phyloP scores from a whole-genome alignment of 2,329 filamentous ascomycete species.

The Pseudogymnoascus verrucosus region DNA sequence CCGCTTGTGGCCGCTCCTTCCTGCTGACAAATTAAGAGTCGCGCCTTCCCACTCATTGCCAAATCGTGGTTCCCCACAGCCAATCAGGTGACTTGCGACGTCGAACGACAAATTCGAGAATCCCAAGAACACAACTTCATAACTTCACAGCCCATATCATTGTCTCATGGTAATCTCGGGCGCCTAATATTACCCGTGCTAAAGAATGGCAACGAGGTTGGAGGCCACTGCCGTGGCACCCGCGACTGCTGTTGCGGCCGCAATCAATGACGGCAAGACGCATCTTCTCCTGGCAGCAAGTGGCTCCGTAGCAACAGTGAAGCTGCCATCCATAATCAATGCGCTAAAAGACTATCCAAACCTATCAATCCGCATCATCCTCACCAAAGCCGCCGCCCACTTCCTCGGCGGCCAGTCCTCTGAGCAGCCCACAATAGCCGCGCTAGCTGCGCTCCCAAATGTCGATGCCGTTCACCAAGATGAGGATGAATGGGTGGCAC shows the following conservation, averaged over 20 bases:
- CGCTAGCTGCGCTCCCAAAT: slow-evolving; percentile 53
- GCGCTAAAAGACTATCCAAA: slow-evolving; percentile 40
- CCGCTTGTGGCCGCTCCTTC: background rate
- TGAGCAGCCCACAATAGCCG: slow-evolving; percentile 65
- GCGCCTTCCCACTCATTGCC: background rate
- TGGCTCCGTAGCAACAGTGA: slow-evolving; percentile 82
- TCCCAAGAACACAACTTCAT: background rate
- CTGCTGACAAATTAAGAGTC: background rate
- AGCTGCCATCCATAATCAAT: slow-evolving; percentile 59
- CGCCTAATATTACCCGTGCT: background rate
- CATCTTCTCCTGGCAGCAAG: slow-evolving; percentile 60
- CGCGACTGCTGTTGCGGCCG: background rate
- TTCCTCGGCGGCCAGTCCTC: slow-evolving; percentile 69
- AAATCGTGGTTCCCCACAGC: background rate
- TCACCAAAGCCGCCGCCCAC: slow-evolving; percentile 63
- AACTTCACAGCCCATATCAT: background rate
- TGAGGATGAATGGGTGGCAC: slow-evolving; percentile 72
- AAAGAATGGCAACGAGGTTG: background rate
- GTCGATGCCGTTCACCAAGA: slow-evolving; percentile 79
- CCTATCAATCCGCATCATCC: slow-evolving; percentile 76
- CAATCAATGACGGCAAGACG: slow-evolving; percentile 39
- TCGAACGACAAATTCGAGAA: background rate
- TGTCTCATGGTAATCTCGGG: background rate
- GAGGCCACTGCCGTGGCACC: background rate
- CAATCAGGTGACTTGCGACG: background rate